A percentile compares a stretch with the other conserved stretches of the same genome.
These are phyloP conservation scores for Aspergillus awamori DNA, from an alignment of 2,329 filamentous ascomycete genomes.

Conservation along the genomic window DNA sequence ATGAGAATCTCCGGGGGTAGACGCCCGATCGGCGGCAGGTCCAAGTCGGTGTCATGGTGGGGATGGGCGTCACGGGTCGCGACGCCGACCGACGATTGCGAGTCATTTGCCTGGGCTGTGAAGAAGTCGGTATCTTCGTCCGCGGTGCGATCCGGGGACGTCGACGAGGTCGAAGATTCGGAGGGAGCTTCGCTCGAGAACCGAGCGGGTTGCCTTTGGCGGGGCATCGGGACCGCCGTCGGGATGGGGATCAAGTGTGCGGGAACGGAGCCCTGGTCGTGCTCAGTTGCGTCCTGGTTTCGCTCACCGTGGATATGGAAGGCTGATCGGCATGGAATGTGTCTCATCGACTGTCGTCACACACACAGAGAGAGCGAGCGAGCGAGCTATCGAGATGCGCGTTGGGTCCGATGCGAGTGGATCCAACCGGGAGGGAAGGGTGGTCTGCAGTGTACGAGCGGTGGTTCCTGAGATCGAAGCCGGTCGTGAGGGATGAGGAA, in stretches of 20 bases:
- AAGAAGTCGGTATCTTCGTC: conserved; percentile 95
- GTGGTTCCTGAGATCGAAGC: not conserved
- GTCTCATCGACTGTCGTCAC: conserved; percentile 4
- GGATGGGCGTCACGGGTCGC: conserved; percentile 75
- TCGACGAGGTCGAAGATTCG: conserved; percentile 49
- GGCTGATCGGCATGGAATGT: conserved; percentile 17
- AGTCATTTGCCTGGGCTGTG: conserved; percentile 80
- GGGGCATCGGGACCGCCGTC: conserved; percentile 35
- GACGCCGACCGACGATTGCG: conserved; percentile 84
- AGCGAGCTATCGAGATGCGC: not conserved
- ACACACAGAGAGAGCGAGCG: too few species aligned
- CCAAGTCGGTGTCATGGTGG: conserved; percentile 49
- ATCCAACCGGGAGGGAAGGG: not conserved
- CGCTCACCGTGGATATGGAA: conserved; percentile 4
- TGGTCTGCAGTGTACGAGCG: not conserved
- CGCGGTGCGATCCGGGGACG: conserved; percentile 59
- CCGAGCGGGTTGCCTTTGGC: conserved; percentile 40
- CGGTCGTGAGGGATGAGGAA: not conserved
- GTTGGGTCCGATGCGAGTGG: conserved; percentile 2
- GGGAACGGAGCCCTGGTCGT: conserved; percentile 8
- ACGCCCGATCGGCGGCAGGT: conserved; percentile 68
- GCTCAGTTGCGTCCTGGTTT: conserved; percentile 11
- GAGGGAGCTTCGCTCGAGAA: conserved; percentile 45
- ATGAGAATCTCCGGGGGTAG: conserved; percentile 95
- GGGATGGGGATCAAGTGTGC: conserved; percentile 4